Conservation (phyloP, 352 stramenopile genomes). For the Pythium monospermum region DNA sequence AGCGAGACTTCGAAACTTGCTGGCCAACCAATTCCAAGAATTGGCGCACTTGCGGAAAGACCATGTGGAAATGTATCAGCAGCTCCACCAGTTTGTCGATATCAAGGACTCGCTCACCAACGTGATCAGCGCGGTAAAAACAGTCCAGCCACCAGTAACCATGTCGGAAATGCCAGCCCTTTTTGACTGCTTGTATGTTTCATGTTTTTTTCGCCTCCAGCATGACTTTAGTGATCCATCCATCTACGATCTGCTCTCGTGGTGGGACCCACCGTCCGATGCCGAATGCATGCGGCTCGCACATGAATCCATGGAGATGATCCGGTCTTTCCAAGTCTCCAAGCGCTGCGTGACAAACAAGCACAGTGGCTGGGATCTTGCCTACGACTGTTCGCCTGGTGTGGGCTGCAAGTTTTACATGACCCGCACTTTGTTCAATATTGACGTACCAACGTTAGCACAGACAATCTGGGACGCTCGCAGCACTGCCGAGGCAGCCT, state of each 20-base stretch:
- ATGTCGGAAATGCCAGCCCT: not conserved
- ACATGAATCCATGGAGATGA: slow-evolving; percentile 4
- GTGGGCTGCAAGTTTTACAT: slow-evolving; percentile 12
- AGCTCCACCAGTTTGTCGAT: slow-evolving; percentile 9
- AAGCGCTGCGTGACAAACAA: slow-evolving; percentile 3
- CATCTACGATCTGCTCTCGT: slow-evolving; percentile 14
- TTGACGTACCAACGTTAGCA: slow-evolving; percentile 2
- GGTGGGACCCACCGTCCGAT: slow-evolving; percentile 14
- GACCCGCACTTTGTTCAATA: slow-evolving; percentile 1
- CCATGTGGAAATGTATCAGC: slow-evolving; percentile 11
- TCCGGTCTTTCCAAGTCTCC: slow-evolving; percentile 9
- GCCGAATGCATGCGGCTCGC: slow-evolving; percentile 7
- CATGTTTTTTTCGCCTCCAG: slow-evolving; percentile 1
- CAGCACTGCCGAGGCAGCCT: not conserved
- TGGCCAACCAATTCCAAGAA: slow-evolving; percentile 5
- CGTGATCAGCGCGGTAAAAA: slow-evolving; percentile 9
- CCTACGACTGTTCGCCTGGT: slow-evolving; percentile 1
- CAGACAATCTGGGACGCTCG: slow-evolving; percentile 10
- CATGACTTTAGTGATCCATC: slow-evolving; percentile 6
- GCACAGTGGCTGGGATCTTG: slow-evolving; percentile 13
- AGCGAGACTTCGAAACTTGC: slow-evolving; percentile 3
- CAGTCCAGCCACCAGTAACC: not conserved
- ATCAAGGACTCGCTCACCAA: slow-evolving; percentile 12
- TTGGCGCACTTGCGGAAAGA: slow-evolving; percentile 4
- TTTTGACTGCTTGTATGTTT: not conserved